Base-by-base conservation (phyloP, 1,284 basidiomycete species). In the Salmacisia buchloeana region DNA sequence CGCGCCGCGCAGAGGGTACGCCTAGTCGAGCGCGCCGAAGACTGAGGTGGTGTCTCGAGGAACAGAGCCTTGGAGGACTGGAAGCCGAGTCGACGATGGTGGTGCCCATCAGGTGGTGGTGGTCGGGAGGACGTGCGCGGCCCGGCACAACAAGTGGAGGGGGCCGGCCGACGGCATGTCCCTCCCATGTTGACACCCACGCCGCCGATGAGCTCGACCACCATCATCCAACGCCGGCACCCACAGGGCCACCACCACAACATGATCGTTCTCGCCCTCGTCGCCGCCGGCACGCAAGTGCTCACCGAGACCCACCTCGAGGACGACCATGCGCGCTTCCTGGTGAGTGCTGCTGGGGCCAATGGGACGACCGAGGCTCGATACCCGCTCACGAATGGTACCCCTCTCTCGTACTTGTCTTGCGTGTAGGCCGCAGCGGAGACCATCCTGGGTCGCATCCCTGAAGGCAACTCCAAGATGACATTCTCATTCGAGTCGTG, bases 391-490 rank as follows among this genome's bases (percentile, higher is more conserved):
- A 34, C 4, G 21, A 18, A 13, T 10, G 6, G 18, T 35, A 12
- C 9, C 38, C 18, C 38, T 31, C 39, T 38, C 5, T 25, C 49
- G 4, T 38, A 9, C 38, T 4, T 49, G 13, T 1, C 21, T 34
- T 31, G 15, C 13, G 59, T 62, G 0, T 23, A 39, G 52, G 74
- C 67, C 86, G 94, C 94, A 18, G 91, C 90, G 6, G 88, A 92
- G 73, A 92, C 90, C 0, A 96, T 97, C 71, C 84, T 98, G 15
- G 89, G 88, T 45, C 94, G 94, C 83, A 97, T 97, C 76, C 92
- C 93, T 1, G 91, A 91, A 1, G 91, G 91, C 78, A 88, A 96
- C 81, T 90, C 89, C 80, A 96, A 96, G 81, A 85, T 97, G 61
- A 94, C 92, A 36, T 97, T 84, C 80, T 71, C 75, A 0, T 78